Evolutionary conservation across 352 stramenopile species (phyloP).

Genomic region (Pythium dissotocum): DNA sequence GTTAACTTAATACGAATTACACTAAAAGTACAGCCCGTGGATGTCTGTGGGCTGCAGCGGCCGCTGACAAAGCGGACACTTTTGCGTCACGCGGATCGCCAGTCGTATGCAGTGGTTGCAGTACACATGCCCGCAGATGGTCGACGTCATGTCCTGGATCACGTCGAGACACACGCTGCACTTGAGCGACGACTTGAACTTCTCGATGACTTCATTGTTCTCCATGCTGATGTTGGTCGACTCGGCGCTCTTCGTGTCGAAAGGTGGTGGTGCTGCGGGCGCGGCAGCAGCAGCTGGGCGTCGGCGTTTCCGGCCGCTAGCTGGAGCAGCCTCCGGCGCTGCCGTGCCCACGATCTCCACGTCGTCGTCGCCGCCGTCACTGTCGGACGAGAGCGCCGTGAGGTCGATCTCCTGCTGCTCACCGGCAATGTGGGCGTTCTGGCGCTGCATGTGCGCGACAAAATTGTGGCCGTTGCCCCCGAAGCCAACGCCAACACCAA

Average conservation of each 20-base stretch:
- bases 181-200: slow-evolving; percentile 76
- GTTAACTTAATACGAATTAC: slow-evolving; percentile 22
- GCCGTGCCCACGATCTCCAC: slow-evolving; percentile 57
- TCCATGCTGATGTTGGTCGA: slow-evolving; percentile 72
- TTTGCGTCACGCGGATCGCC: slow-evolving; percentile 65
- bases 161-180: slow-evolving; percentile 83
- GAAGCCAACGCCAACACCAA: too few relatives aligned
- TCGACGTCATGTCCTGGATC: slow-evolving; percentile 81
- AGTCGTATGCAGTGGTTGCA: slow-evolving; percentile 72
- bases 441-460: background rate
- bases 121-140: slow-evolving; percentile 79
- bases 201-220: slow-evolving; percentile 77
- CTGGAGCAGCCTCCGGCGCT: background rate
- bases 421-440: slow-evolving; percentile 2
- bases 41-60: slow-evolving; percentile 62
- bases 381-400: slow-evolving; percentile 57
- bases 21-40: slow-evolving; percentile 79
- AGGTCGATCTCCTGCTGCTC: slow-evolving; percentile 63
- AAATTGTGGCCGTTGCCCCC: background rate
- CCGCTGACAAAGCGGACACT: slow-evolving; percentile 77
- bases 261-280: background rate
- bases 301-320: slow-evolving; percentile 2
- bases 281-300: slow-evolving; percentile 17
- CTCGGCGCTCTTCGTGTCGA: slow-evolving; percentile 50
- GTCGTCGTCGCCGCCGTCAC: slow-evolving; percentile 49